A percentile compares a stretch with the other conserved stretches of the same genome.
These are phyloP conservation scores for Coemansia aciculifera DNA, from an alignment of 192 early-diverging fungal genomes.

Conservation along the genomic window DNA sequence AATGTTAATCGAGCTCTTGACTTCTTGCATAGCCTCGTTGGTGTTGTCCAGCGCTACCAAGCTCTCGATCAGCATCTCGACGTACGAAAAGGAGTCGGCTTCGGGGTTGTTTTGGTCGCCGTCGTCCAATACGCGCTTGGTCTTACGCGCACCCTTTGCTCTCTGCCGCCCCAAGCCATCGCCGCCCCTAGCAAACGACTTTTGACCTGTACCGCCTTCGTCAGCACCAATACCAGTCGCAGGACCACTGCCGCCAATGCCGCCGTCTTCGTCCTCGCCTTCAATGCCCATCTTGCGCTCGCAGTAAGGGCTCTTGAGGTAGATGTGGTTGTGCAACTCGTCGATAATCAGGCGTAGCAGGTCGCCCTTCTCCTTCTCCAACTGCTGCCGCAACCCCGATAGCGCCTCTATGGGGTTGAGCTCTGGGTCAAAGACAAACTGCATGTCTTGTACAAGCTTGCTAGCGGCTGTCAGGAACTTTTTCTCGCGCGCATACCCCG, in stretches of 20 bases:
- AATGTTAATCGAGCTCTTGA: conserved; percentile 67
- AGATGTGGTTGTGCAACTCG: conserved; percentile 76
- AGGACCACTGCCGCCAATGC: neutral
- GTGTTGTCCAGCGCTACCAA: conserved; percentile 58
- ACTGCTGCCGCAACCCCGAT: conserved; percentile 63
- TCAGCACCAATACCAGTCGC: neutral
- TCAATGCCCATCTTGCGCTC: conserved; percentile 57
- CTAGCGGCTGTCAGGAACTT: conserved; percentile 69
- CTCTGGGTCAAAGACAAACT: conserved; percentile 63
- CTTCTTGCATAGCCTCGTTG: conserved; percentile 56
- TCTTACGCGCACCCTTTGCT: conserved; percentile 53
- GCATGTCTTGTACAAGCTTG: conserved; percentile 63
- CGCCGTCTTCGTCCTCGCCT: conserved; percentile 41
- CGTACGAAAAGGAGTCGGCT: conserved; percentile 73
- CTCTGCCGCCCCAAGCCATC: conserved; percentile 13
- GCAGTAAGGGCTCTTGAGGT: conserved; percentile 76
- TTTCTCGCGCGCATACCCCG: conserved; percentile 61
- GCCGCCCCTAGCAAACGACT: neutral
- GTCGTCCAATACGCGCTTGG: conserved; percentile 7
- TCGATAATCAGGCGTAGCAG: conserved; percentile 66
- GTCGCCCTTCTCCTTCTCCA: conserved; percentile 57
- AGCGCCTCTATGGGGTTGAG: conserved; percentile 71
- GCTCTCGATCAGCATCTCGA: conserved; percentile 76
- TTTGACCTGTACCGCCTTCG: neutral
- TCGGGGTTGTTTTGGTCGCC: conserved; percentile 67